Conservation (phyloP, 176 grass and related monocot species). For the Aechmea fasciata region DNA sequence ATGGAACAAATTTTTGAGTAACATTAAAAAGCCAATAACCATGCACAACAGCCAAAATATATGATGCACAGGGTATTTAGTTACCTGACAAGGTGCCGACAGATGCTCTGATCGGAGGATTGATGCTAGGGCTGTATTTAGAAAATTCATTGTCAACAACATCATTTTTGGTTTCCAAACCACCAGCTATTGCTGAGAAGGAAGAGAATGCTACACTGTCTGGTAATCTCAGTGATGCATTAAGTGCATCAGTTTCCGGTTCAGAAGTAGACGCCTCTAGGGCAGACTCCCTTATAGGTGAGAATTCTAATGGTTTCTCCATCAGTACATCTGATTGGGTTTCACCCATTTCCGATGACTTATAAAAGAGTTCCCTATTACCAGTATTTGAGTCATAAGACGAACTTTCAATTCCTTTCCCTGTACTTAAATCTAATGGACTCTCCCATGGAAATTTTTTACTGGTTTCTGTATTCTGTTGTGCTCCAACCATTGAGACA, state of each 20-base stretch:
- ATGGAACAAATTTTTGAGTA: not conserved
- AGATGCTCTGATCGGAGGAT: conserved; percentile 2
- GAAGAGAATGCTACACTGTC: conserved; percentile 19
- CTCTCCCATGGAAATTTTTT: conserved; percentile 17
- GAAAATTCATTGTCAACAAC: conserved; percentile 5
- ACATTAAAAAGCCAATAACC: not conserved
- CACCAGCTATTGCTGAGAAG: conserved; percentile 27
- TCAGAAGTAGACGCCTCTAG: conserved; percentile 15
- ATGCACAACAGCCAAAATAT: not conserved
- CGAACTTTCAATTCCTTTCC: conserved; percentile 23
- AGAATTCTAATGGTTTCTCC: conserved; percentile 37
- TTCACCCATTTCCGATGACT: conserved; percentile 24
- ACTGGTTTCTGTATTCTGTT: conserved; percentile 21
- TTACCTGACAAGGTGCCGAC: not conserved
- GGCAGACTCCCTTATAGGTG: conserved; percentile 42
- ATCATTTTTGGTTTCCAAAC: conserved; percentile 31
- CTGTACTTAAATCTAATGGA: conserved; percentile 15
- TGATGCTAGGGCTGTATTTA: not conserved
- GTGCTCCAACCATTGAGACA: conserved; percentile 68
- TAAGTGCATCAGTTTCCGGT: conserved; percentile 16
- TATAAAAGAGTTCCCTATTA: conserved; percentile 15
- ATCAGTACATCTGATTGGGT: conserved; percentile 4
- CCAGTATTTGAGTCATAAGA: conserved; percentile 24
- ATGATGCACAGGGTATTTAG: not conserved
- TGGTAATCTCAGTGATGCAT: conserved; percentile 24